phyloP scores from a whole-genome alignment of 2,329 filamentous ascomycete genomes.

The Fusarium subglutinans region DNA sequence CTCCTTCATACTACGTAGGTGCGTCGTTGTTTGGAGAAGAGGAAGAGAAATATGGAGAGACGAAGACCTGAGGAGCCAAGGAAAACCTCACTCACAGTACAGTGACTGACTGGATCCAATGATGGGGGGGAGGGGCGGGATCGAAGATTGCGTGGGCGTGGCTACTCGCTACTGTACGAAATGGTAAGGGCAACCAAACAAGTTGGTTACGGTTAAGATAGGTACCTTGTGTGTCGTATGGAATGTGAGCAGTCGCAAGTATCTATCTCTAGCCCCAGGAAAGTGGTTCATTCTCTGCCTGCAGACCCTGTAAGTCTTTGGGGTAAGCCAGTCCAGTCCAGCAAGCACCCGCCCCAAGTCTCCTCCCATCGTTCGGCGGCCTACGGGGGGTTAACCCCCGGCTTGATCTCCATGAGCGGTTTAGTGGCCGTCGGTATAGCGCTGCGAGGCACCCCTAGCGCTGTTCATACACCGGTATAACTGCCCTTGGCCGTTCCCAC shows the following conservation, averaged over 20 bases:
- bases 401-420: conserved; percentile 23
- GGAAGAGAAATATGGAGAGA: conserved; percentile 36
- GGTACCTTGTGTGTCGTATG: conserved; percentile 6
- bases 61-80: conserved; percentile 3
- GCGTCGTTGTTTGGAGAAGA: conserved; percentile 31
- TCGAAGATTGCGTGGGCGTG: conserved; percentile 30
- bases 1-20: background rate
- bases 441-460: conserved; percentile 29
- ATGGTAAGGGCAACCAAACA: conserved; percentile 8
- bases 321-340: conserved; percentile 25
- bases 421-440: conserved; percentile 34
- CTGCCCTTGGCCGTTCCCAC: conserved; percentile 33
- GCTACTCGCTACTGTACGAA: conserved; percentile 15
- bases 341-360: conserved; percentile 1
- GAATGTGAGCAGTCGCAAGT: conserved; percentile 9
- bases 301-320: conserved; percentile 10
- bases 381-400: conserved; percentile 17
- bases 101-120: background rate
- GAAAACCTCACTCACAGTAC: conserved; percentile 1
- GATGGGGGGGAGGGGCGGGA: conserved; percentile 37
- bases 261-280: conserved; percentile 24
- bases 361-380: conserved; percentile 18
- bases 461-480: conserved; percentile 22
- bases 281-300: conserved; percentile 8
- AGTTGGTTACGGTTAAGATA: background rate